Evolutionary conservation across 1,284 basidiomycete species (phyloP), one percentile per base, ranked within the genome.

Genomic region (Pterulicium gracile): DNA sequence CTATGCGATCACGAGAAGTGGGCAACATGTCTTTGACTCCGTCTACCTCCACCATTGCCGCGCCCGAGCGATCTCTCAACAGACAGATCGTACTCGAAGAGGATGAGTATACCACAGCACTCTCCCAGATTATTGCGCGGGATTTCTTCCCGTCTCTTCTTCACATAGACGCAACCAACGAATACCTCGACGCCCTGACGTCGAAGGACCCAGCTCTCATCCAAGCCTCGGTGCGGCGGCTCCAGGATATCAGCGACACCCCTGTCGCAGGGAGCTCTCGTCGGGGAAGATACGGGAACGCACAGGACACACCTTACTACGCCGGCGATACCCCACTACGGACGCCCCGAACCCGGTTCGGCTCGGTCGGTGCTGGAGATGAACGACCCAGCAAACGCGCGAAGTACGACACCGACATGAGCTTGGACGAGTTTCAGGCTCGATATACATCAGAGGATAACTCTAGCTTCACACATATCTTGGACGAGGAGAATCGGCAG

Each of bases 91-190:
- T 89, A n/a, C 75, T 89, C n/a, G 86, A 89, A 47, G 95, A 98
- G 69, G 93, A 98, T 55, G 89, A 92, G 58, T 98, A 98, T 61
- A 94, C 91, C 1, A 79, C 78, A 45, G 88, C 88, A 1, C 73
- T 98, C n/a, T 91, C 90, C 2, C 76, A 82, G 44, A 96, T 98
- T 59, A 97, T 98, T 60, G 85, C 89, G 43, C 82, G 96, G 45
- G 94, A 98, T 67, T 99, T 98, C 73, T 99, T 98, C 59, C 95
- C 95, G 0, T 88, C 86, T 12, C 77, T 96, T 10, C 79, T 83
- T 17, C 87, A 89, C 55, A 72, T 94, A 23, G 87, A 93, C 55
- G 88, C 88, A 17, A 89, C 88, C 14, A 89, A 92, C 61, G 75
- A 73, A 48, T 91, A 90, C 61, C 76, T 93, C 14, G 81, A 88